phyloP scores from a whole-genome alignment of 768 basidiomycete species.

The Trametopsis cervina region DNA sequence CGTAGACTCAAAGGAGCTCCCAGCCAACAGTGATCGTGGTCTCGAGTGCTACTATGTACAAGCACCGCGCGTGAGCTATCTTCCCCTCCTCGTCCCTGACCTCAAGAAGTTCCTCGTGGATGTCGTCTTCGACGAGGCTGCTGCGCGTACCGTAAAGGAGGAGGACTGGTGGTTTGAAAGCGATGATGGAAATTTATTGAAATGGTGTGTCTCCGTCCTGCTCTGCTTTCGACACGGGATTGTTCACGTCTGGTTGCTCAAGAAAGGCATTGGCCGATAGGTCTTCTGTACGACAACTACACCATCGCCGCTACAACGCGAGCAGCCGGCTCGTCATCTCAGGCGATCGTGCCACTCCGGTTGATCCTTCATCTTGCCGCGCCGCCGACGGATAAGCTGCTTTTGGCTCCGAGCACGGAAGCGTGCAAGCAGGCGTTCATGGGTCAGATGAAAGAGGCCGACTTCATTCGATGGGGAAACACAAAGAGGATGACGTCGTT shows the following conservation, averaged over 20 bases:
- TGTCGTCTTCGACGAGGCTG: conserved; percentile 85
- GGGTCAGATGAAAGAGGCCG: conserved; percentile 94
- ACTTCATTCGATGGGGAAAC: conserved; percentile 95
- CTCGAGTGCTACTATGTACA: conserved; percentile 88
- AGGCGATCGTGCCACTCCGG: conserved; percentile 55
- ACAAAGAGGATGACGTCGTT: conserved; percentile 90
- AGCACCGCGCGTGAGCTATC: conserved; percentile 88
- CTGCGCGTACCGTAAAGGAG: conserved; percentile 68
- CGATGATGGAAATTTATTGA: conserved; percentile 71
- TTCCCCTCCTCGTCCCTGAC: conserved; percentile 86
- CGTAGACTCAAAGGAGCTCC: conserved; percentile 83
- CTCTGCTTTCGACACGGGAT: not conserved
- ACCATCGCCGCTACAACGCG: conserved; percentile 56
- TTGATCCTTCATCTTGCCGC: conserved; percentile 82
- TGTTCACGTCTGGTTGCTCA: not conserved
- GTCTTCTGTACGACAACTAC: conserved; percentile 87
- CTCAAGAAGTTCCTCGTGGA: conserved; percentile 85
- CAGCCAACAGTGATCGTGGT: conserved; percentile 83
- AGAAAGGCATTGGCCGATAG: conserved; percentile 95
- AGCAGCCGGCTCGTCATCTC: conserved; percentile 28
- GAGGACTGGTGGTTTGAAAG: conserved; percentile 99
- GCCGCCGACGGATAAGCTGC: conserved; percentile 80
- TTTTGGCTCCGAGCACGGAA: conserved; percentile 74
- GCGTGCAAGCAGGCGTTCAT: conserved; percentile 91
- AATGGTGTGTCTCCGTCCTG: conserved; percentile 60